These are phyloP conservation scores for Aureobasidium lini DNA, from an alignment of 2,329 filamentous ascomycete species.

Conservation along the genomic window DNA sequence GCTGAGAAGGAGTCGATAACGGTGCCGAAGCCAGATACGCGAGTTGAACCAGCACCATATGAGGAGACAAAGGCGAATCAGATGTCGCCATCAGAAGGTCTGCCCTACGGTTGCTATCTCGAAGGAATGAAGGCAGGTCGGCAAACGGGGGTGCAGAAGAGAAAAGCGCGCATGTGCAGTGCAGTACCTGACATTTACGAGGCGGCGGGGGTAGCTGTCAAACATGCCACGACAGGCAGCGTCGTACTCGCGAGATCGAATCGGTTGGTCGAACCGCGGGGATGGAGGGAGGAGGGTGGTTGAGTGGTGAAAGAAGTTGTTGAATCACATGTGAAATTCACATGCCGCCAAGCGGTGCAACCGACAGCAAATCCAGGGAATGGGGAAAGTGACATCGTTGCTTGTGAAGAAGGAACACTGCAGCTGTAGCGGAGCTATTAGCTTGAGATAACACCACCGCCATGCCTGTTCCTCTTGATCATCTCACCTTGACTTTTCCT, in stretches of 20 bases:
- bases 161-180: background rate
- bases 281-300: background rate
- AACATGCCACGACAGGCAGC: slow-evolving; percentile 8
- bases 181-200: slow-evolving; percentile 9
- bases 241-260: background rate
- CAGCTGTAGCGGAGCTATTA: slow-evolving; percentile 8
- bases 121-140: background rate
- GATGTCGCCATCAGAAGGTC: background rate
- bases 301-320: slow-evolving; percentile 2
- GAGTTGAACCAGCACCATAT: background rate
- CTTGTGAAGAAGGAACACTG: slow-evolving; percentile 5
- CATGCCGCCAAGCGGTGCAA: background rate
- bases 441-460: slow-evolving; percentile 7
- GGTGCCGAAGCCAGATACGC: slow-evolving; percentile 6
- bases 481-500: background rate
- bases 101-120: background rate
- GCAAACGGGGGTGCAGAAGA: background rate
- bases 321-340: slow-evolving; percentile 1
- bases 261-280: background rate
- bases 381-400: slow-evolving; percentile 11
- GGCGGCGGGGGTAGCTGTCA: slow-evolving; percentile 4
- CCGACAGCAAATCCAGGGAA: background rate
- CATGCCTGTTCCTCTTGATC: slow-evolving; percentile 12
- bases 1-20: background rate
- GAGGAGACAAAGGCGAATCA: background rate